Percentiles rank a stretch among this genome's conserved stretches.
Evolutionary conservation across 768 basidiomycete species (phyloP).

Genomic region (Suillus subaureus): DNA sequence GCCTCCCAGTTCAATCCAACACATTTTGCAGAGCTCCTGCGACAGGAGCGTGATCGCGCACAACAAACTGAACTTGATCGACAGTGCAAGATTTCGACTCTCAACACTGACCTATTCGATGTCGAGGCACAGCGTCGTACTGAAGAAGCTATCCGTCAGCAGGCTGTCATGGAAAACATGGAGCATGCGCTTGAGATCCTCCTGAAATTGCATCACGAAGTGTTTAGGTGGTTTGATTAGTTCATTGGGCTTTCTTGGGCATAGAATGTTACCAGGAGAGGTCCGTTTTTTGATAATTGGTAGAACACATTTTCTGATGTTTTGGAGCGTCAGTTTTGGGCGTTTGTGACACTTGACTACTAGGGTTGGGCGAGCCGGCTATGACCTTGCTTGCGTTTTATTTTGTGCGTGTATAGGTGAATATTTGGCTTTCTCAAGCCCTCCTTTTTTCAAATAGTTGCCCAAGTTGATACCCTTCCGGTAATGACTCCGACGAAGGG

Average conservation of each 20-base stretch:
- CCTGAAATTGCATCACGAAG: slow-evolving; percentile 97
- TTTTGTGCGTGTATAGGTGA: too few species aligned
- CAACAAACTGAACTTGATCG: slow-evolving; percentile 53
- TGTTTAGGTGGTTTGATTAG: slow-evolving; percentile 86
- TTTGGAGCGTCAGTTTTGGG: background rate
- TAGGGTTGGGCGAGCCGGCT: too few species aligned
- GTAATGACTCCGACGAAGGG: too few species aligned
- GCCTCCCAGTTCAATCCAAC: slow-evolving; percentile 70
- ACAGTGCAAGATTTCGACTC: slow-evolving; percentile 60
- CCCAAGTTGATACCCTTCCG: too few species aligned
- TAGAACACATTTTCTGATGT: background rate
- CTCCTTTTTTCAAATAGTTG: too few species aligned
- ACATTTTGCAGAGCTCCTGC: slow-evolving; percentile 75
- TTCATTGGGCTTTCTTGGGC: slow-evolving; percentile 46
- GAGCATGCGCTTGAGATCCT: slow-evolving; percentile 94
- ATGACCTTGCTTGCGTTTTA: too few species aligned
- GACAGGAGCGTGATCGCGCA: slow-evolving; percentile 60
- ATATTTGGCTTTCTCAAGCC: too few species aligned
- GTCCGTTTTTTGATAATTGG: background rate
- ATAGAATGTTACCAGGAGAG: background rate
- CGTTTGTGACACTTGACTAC: background rate
- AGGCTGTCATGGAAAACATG: slow-evolving; percentile 90
- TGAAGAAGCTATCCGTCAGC: slow-evolving; percentile 88
- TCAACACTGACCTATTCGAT: slow-evolving; percentile 90
- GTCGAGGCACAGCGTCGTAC: slow-evolving; percentile 91